phyloP scores from a whole-genome alignment of 2,329 filamentous ascomycete species.

The Penicillium rolfsii region DNA sequence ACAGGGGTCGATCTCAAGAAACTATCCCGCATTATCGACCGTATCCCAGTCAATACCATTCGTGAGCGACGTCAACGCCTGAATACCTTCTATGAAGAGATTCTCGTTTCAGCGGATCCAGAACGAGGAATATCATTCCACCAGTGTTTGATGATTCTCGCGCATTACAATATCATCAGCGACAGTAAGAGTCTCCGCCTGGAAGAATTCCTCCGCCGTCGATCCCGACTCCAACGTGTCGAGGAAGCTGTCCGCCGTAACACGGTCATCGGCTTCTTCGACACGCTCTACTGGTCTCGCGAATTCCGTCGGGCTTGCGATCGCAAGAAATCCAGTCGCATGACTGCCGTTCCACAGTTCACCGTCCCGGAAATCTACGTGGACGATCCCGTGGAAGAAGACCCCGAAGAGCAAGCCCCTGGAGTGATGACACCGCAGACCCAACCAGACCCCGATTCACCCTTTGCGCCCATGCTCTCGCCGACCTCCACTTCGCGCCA shows the following conservation, averaged over 20 bases:
- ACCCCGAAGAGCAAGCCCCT: conserved; percentile 18
- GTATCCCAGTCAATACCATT: conserved; percentile 75
- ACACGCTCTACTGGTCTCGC: conserved; percentile 85
- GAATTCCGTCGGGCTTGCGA: conserved; percentile 77
- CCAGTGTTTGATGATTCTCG: conserved; percentile 88
- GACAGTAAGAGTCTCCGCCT: conserved; percentile 94
- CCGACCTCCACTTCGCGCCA: conserved; percentile 31
- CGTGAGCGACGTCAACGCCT: conserved; percentile 75
- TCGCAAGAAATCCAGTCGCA: conserved; percentile 71
- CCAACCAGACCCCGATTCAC: conserved; percentile 22
- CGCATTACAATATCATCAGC: conserved; percentile 98
- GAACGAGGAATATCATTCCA: conserved; percentile 91
- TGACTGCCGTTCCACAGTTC: conserved; percentile 77
- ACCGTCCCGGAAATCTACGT: conserved; percentile 88
- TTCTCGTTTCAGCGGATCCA: conserved; percentile 88
- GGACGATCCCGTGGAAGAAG: conserved; percentile 68
- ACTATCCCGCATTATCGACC: conserved; percentile 71
- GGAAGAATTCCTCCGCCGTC: conserved; percentile 90
- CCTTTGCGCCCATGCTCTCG: conserved; percentile 39
- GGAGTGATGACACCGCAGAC: conserved; percentile 31
- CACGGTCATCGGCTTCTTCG: conserved; percentile 91
- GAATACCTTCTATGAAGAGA: conserved; percentile 96
- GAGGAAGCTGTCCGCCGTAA: conserved; percentile 92
- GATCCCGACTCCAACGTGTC: conserved; percentile 86
- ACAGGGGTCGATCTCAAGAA: conserved; percentile 71